Conservation (phyloP, 2,329 filamentous ascomycete genomes). For the Mollisia scopiformis region DNA sequence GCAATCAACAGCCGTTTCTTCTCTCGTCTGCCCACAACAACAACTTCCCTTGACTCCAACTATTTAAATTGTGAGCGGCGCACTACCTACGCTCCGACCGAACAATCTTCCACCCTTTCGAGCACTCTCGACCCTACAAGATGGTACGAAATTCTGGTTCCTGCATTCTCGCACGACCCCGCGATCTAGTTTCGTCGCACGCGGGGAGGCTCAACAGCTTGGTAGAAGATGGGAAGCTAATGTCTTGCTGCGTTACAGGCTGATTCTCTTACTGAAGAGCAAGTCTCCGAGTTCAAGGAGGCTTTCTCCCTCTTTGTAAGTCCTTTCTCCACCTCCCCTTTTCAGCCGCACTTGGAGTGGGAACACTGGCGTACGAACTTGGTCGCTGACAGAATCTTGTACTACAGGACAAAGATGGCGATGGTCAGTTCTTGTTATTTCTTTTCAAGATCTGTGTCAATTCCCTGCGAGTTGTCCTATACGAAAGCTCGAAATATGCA, state of each 20-base stretch:
- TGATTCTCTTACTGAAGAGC: constrained; percentile 98
- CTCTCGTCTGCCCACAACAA: constrained; percentile 1
- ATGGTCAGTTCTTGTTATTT: constrained; percentile 66
- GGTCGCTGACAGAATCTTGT: constrained; percentile 31
- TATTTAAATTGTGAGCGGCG: background rate
- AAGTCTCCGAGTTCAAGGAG: constrained; percentile 99
- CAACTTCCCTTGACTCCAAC: constrained; percentile 1
- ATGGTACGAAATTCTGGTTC: constrained; percentile 27
- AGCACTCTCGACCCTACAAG: constrained; percentile 10
- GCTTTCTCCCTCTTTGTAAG: constrained; percentile 99
- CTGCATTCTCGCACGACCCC: constrained; percentile 26
- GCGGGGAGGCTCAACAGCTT: constrained; percentile 15
- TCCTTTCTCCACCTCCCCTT: constrained; percentile 33
- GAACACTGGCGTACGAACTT: constrained; percentile 22
- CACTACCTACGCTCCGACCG: background rate
- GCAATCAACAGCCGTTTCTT: constrained; percentile 10
- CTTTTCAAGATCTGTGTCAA: background rate
- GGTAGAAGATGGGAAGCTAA: constrained; percentile 27
- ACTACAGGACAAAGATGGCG: constrained; percentile 82
- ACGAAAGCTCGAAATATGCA: background rate
- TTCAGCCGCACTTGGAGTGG: constrained; percentile 22
- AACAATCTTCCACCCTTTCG: constrained; percentile 1
- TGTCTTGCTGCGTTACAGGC: constrained; percentile 59
- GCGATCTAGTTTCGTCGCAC: constrained; percentile 22
- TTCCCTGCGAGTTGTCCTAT: background rate